Evolutionary conservation across 306 rosid species (phyloP).

Genomic region (Lathyrus oleraceus): DNA sequence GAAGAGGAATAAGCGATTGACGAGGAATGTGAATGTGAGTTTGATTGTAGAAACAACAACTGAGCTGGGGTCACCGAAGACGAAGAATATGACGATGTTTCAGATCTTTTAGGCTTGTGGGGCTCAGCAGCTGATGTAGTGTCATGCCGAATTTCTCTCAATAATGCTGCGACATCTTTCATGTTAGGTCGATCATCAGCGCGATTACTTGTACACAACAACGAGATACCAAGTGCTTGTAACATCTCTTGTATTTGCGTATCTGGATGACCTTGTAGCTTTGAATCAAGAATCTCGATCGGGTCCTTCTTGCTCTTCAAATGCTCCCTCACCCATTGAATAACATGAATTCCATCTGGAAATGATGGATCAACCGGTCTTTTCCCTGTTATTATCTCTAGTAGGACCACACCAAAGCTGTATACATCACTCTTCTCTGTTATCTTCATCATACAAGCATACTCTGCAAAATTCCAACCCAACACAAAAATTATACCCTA

Average conservation of each 20-base stretch:
- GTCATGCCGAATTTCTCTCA: constrained; percentile 69
- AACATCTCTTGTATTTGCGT: constrained; percentile 80
- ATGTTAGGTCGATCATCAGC: constrained; percentile 85
- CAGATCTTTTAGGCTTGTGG: constrained; percentile 50
- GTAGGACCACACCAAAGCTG: constrained; percentile 83
- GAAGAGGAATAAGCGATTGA: constrained; percentile 69
- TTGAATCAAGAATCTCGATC: constrained; percentile 64
- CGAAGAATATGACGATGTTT: constrained; percentile 48
- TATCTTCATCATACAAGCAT: constrained; percentile 76
- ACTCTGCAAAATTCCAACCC: constrained; percentile 55
- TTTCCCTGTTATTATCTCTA: constrained; percentile 85
- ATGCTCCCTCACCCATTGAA: constrained; percentile 80
- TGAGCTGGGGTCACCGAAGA: constrained; percentile 62
- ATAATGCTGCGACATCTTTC: constrained; percentile 88
- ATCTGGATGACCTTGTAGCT: constrained; percentile 73
- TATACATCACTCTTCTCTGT: constrained; percentile 85
- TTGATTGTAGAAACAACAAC: constrained; percentile 58
- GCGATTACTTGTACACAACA: constrained; percentile 72
- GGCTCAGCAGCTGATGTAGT: constrained; percentile 46
- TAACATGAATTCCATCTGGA: constrained; percentile 63
- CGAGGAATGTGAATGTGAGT: constrained; percentile 64
- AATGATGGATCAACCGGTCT: constrained; percentile 77
- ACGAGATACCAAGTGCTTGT: constrained; percentile 76
- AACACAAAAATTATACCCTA: constrained; percentile 19
- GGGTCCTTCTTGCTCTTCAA: constrained; percentile 77